Evolutionary conservation across 352 stramenopile species (phyloP).

Genomic region (Pythium periplocum): DNA sequence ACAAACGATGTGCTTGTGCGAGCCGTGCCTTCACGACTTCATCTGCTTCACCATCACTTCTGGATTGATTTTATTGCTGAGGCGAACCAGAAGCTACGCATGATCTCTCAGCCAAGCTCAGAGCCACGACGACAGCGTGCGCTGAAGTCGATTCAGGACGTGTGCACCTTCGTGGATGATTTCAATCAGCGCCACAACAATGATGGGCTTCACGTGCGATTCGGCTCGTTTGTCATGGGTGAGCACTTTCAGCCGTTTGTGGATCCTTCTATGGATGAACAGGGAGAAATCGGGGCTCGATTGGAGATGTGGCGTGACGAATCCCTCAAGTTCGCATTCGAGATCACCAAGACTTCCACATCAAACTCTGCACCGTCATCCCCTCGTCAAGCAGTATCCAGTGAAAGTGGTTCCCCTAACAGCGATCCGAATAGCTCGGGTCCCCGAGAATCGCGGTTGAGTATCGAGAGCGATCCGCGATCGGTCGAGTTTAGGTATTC

Average conservation of each 20-base stretch:
- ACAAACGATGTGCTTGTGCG: constrained; percentile 82
- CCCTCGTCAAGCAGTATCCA: too few relatives aligned
- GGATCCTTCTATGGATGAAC: background rate
- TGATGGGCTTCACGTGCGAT: constrained; percentile 47
- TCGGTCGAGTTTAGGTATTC: background rate
- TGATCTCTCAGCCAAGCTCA: constrained; percentile 57
- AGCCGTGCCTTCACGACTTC: constrained; percentile 55
- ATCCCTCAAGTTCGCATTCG: constrained; percentile 67
- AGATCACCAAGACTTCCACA: constrained; percentile 23
- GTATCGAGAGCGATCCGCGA: constrained; percentile 37
- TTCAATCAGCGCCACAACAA: constrained; percentile 62
- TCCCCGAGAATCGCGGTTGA: constrained; percentile 70
- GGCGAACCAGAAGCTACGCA: constrained; percentile 60
- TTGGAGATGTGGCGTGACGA: constrained; percentile 27
- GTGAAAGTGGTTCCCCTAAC: too few relatives aligned
- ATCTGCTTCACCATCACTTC: constrained; percentile 69
- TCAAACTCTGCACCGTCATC: background rate
- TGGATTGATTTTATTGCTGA: constrained; percentile 83
- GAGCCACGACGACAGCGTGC: constrained; percentile 25
- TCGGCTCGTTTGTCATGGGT: constrained; percentile 42
- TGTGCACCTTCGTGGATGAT: constrained; percentile 37
- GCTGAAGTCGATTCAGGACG: constrained; percentile 21
- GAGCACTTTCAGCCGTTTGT: constrained; percentile 5
- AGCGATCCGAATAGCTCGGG: constrained; percentile 47
- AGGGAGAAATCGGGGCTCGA: constrained; percentile 1